Conservation (phyloP, 2,329 filamentous ascomycete genomes). For the Aureobasidium leucospermi region DNA sequence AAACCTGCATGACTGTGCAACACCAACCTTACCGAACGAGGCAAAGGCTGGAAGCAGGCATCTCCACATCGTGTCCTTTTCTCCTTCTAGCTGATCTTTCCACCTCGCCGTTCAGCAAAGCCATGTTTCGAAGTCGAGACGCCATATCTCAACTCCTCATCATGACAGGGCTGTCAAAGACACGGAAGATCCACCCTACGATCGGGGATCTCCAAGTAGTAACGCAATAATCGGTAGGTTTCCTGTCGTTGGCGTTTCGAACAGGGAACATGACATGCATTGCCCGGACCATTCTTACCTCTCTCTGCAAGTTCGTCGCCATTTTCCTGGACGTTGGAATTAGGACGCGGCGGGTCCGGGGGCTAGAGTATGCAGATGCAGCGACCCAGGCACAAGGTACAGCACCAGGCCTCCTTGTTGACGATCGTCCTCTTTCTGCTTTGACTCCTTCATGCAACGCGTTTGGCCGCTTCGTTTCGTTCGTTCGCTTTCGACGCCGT, state of each 20-base stretch:
- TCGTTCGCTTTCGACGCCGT: background rate
- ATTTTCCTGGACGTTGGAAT: slow-evolving; percentile 7
- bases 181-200: background rate
- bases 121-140: slow-evolving; percentile 1
- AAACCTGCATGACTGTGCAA: slow-evolving; percentile 8
- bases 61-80: slow-evolving; percentile 7
- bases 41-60: background rate
- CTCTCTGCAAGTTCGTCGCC: background rate
- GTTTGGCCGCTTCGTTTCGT: slow-evolving; percentile 3
- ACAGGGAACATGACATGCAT: slow-evolving; percentile 1
- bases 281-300: slow-evolving; percentile 5
- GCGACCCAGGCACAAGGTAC: slow-evolving; percentile 11
- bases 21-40: slow-evolving; percentile 4
- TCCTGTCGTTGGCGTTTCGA: background rate
- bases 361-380: slow-evolving; percentile 10
- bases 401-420: background rate
- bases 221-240: slow-evolving; percentile 3
- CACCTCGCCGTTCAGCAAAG: background rate
- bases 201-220: background rate
- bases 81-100: background rate
- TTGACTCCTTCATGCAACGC: background rate
- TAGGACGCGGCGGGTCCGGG: slow-evolving; percentile 3
- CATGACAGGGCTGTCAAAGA: background rate
- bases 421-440: slow-evolving; percentile 8
- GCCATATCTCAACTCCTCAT: background rate